Conservation (phyloP, 2,329 filamentous ascomycete species). For the Fonsecaea monophora region DNA sequence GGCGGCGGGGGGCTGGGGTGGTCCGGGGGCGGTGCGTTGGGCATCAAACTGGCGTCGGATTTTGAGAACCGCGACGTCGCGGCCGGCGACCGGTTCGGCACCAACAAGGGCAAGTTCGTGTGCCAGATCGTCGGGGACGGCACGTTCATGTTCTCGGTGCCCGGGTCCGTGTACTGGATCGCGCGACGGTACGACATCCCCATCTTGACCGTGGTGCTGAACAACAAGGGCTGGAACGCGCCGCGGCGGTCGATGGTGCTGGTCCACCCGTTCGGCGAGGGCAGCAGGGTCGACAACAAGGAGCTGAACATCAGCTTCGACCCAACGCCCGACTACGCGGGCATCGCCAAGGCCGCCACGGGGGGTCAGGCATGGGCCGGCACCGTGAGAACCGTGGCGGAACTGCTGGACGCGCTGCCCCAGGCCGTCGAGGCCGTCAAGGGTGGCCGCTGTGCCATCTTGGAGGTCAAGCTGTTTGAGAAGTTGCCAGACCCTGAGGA, state of each 20-base stretch:
- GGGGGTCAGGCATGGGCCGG: slow-evolving; percentile 67
- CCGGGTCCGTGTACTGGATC: slow-evolving; percentile 73
- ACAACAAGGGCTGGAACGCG: slow-evolving; percentile 76
- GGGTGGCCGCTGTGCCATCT: slow-evolving; percentile 63
- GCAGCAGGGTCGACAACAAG: slow-evolving; percentile 66
- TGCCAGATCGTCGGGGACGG: slow-evolving; percentile 72
- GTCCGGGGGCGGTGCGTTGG: slow-evolving; percentile 77
- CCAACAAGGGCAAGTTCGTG: slow-evolving; percentile 64
- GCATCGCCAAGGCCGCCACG: slow-evolving; percentile 70
- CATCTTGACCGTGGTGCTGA: slow-evolving; percentile 70
- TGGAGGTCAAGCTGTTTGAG: slow-evolving; percentile 55
- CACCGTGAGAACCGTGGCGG: slow-evolving; percentile 62
- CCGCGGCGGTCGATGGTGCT: slow-evolving; percentile 66
- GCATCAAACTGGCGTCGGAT: slow-evolving; percentile 75
- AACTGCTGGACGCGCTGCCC: slow-evolving; percentile 61
- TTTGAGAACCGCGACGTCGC: slow-evolving; percentile 52
- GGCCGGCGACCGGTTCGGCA: slow-evolving; percentile 28
- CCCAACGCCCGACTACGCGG: slow-evolving; percentile 70
- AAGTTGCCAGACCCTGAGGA: slow-evolving; percentile 7
- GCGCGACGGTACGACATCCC: slow-evolving; percentile 70
- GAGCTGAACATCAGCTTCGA: slow-evolving; percentile 71
- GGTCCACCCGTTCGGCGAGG: slow-evolving; percentile 70
- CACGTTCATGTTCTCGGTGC: slow-evolving; percentile 70
- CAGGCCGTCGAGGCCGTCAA: slow-evolving; percentile 66
- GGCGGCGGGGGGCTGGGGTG: slow-evolving; percentile 81